Evolutionary conservation across 1,284 basidiomycete species (phyloP), one percentile per base, ranked within the genome.

Genomic region (Ganoderma multipileum): DNA sequence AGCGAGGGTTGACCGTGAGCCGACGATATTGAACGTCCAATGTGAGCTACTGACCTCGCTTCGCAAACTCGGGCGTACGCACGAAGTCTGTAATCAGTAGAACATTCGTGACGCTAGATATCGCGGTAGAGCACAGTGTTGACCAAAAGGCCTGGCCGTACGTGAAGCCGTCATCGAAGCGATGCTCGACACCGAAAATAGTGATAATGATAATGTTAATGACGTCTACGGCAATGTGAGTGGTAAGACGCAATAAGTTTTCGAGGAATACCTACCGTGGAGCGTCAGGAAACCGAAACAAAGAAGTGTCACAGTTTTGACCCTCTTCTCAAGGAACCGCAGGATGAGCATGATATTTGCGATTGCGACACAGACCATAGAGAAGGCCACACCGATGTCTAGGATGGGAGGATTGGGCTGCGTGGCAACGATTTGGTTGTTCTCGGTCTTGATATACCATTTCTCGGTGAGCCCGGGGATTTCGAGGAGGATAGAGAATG

Each of bases 121-220:
- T 87, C 16, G 89, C 82, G 0, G 94, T 95, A 0, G 92, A 92
- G 72, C 92, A 94, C 9, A 94, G 81, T 0, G 91, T 93, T 80
- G 93, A 87, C 94, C 93, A 96, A 76, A 91, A 96, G 0, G 93
- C 85, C 74, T 92, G 86, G 1, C 89, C 86, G 68, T 89, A 91
- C 1, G 91, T 90, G 78, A 91, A 93, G 0, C 89, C 91, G 64
- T 91, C 91, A 73, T 90, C 84, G 65, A 87, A 85, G 2, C 87
- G 83, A 76, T 92, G 91, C 57, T 86, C 81, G 0, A 90, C 82
- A 33, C 90, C 93, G 71, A 95, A 95, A 1, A 84, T 76, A 1
- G 82, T 86, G 4, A 96, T 83, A 8, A 85, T 83, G 23, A 84
- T 76, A 36, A 92, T 85, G 72, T 93, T 95, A 78, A 95, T 89